phyloP scores from a whole-genome alignment of 1,284 basidiomycete genomes.

The Singerocomus inundabilis region DNA sequence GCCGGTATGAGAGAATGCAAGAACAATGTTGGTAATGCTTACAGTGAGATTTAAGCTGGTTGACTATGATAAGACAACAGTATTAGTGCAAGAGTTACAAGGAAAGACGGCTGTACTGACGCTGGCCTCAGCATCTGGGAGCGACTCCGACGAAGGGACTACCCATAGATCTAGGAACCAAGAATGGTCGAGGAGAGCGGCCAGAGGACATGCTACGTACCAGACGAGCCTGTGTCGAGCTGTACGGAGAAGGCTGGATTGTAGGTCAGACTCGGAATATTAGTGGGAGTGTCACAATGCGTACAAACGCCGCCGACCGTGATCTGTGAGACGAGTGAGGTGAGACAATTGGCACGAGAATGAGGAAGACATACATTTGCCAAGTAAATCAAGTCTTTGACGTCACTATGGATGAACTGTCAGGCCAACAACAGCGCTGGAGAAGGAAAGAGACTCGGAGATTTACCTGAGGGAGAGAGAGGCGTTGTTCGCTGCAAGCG shows the following conservation, averaged over 20 bases:
- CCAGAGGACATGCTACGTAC: slow-evolving; percentile 45
- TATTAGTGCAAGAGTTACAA: slow-evolving; percentile 10
- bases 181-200: neutral
- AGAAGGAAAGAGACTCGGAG: neutral
- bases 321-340: slow-evolving; percentile 43
- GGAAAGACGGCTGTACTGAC: slow-evolving; percentile 39
- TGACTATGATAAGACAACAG: slow-evolving; percentile 31
- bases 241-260: slow-evolving; percentile 62
- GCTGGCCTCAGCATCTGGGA: slow-evolving; percentile 52
- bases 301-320: slow-evolving; percentile 59
- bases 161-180: slow-evolving; percentile 66
- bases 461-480: slow-evolving; percentile 44
- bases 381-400: slow-evolving; percentile 73
- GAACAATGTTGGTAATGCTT: slow-evolving; percentile 20
- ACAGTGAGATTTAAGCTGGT: slow-evolving; percentile 60
- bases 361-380: slow-evolving; percentile 53
- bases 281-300: slow-evolving; percentile 19
- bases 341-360: neutral
- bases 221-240: slow-evolving; percentile 79
- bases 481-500: slow-evolving; percentile 10
- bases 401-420: slow-evolving; percentile 44
- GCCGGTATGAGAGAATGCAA: slow-evolving; percentile 4
- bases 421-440: neutral
- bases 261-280: neutral
- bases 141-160: slow-evolving; percentile 46